Conservation (phyloP, 2,329 filamentous ascomycete genomes). For the Exserohilum turcica region DNA sequence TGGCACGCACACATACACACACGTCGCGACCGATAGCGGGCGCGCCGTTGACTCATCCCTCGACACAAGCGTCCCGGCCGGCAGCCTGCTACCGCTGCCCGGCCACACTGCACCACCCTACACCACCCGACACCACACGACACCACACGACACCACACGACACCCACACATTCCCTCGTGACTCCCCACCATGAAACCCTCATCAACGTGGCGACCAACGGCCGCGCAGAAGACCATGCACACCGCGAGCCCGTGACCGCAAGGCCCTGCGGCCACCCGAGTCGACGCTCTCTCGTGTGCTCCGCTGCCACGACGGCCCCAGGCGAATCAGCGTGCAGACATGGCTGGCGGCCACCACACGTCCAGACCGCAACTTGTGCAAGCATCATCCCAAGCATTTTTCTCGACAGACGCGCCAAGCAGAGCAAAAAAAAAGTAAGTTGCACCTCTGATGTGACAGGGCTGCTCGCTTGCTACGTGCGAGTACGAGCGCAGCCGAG, state of each 20-base stretch:
- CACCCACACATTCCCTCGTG: slow-evolving; percentile 17
- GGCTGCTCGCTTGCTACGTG: slow-evolving; percentile 24
- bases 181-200: slow-evolving; percentile 26
- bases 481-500: slow-evolving; percentile 6
- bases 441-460: slow-evolving; percentile 10
- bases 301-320: slow-evolving; percentile 27
- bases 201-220: slow-evolving; percentile 38
- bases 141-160: slow-evolving; percentile 15
- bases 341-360: slow-evolving; percentile 27
- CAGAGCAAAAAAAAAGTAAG: slow-evolving; percentile 7
- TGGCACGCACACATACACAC: too few species aligned
- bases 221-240: slow-evolving; percentile 27
- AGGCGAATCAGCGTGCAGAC: slow-evolving; percentile 41
- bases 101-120: slow-evolving; percentile 12
- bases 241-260: slow-evolving; percentile 44
- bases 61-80: slow-evolving; percentile 4
- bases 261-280: slow-evolving; percentile 34
- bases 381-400: slow-evolving; percentile 31
- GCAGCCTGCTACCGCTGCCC: slow-evolving; percentile 7
- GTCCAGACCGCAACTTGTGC: slow-evolving; percentile 29
- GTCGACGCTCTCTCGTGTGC: slow-evolving; percentile 27
- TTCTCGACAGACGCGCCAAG: slow-evolving; percentile 29
- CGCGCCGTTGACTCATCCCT: slow-evolving; percentile 9
- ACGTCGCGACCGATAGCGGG: neutral
- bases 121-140: slow-evolving; percentile 17